Evolutionary conservation across 73 alveolate species (phyloP).

Genomic region (Paraurostyla sp.): DNA sequence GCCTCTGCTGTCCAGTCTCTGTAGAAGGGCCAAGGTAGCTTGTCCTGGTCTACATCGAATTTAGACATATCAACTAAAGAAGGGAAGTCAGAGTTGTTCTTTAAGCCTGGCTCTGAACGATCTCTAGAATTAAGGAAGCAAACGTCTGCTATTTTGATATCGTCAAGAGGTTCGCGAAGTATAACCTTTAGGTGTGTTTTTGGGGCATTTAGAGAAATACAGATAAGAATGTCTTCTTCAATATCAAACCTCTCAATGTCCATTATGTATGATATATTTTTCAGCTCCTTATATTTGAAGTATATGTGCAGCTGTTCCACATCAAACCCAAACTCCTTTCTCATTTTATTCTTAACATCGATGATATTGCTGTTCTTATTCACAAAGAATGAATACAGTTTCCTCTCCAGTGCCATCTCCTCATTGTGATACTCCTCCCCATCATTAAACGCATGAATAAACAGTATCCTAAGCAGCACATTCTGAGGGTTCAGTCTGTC

Average conservation of each 20-base stretch:
- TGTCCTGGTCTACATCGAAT: slow-evolving; percentile 50
- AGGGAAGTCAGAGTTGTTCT: neutral
- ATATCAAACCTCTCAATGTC: slow-evolving; percentile 60
- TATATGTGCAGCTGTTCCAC: slow-evolving; percentile 16
- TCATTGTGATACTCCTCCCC: neutral
- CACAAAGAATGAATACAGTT: slow-evolving; percentile 63
- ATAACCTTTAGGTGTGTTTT: slow-evolving; percentile 26
- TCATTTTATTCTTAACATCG: slow-evolving; percentile 63
- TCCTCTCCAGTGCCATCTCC: slow-evolving; percentile 52
- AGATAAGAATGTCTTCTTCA: slow-evolving; percentile 69
- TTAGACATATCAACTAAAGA: slow-evolving; percentile 5
- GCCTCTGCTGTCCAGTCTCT: slow-evolving; percentile 77
- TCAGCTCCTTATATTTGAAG: slow-evolving; percentile 51
- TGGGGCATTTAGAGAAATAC: slow-evolving; percentile 37
- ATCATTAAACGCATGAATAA: slow-evolving; percentile 43
- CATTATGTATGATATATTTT: slow-evolving; percentile 15
- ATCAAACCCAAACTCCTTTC: slow-evolving; percentile 76
- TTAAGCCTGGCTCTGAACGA: slow-evolving; percentile 14
- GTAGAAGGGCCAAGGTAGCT: slow-evolving; percentile 69
- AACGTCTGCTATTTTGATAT: slow-evolving; percentile 68
- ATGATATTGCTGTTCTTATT: slow-evolving; percentile 59
- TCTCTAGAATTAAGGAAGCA: slow-evolving; percentile 61
- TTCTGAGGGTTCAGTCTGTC: slow-evolving; percentile 66
- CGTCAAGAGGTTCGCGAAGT: slow-evolving; percentile 65
- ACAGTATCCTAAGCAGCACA: slow-evolving; percentile 47